Base-by-base conservation (phyloP, 306 rosid species). In the Cucurbita argyrosperma region DNA sequence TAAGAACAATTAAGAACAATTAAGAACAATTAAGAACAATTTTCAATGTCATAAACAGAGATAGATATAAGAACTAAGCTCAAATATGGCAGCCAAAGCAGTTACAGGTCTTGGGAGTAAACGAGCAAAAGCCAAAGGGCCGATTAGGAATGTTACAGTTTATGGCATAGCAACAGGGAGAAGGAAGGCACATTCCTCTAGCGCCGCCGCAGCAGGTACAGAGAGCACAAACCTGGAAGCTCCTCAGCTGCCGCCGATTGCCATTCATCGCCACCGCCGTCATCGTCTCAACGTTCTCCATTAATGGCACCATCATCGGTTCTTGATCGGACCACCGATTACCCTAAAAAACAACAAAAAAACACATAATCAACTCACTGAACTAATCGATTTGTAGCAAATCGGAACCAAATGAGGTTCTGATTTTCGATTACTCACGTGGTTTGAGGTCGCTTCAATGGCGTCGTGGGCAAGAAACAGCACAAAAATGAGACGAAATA, bases 141-240 rank as follows among this genome's bases (percentile, higher is more conserved):
- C 90, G 85, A 81, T 95, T 82, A 21, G 99, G 99, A 75, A 95
- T 90, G 87, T 95, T 89, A 92, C 99, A 95, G 83, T 91, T 90
- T 88, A 95, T 91, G 69, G 99, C 96, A 81, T 91, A 95, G 91
- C 99, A 95, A 82, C 99, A 95, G 0, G 97, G 97, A 76, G 97
- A 88, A n/a, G 99, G 91, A 85, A 95, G 83, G 81, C 99, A 95
- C 3, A 87, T 78, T 56, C 99, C 93, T 89, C 71, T 89, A 4
- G 96, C 87, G 55, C 99, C 97, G 64, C 99, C 99, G 72, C 99
- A 95, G 83, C 99, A 95, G 37, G 99, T 95, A 72, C 99, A 95
- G 18, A 91, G 75, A 1, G 96, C 99, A 78, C 99, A 95, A 76
- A 95, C 88, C 89, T 79, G 87, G 83, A 95, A 95, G 85, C 96